Base-by-base conservation (phyloP, 2,329 filamentous ascomycete genomes). In the Zymoseptoria pseudotritici region DNA sequence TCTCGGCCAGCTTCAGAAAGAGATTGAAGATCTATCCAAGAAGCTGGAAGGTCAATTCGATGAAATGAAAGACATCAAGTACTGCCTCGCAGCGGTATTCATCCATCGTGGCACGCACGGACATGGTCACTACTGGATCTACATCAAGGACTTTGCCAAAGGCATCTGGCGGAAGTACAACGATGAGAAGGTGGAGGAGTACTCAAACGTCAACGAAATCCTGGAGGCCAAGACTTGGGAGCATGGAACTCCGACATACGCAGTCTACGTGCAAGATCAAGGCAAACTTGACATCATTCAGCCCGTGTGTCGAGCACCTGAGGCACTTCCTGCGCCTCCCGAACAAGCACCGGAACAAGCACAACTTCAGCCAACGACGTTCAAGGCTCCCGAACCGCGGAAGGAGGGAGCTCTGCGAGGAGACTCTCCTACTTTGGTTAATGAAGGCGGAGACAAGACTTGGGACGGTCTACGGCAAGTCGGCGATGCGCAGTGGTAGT, bases 61-160 rank as follows among this genome's bases (percentile, higher is more conserved):
- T 3, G 81, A 83, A 56, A 82, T 87, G 69, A 81, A 82, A 51
- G 78, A 84, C 24, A 78, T 90, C 53, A 83, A 87, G 10, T 99
- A 97, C 73, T 85, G 85, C 13, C 83, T 99, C 4, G 92, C 97
- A 67, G 90, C 93, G 0, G 89, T 97, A 31, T 96, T 99, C 70
- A 93, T 96, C 68, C 94, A 99, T 72, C 86, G 88, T 20, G 90
- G 90, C 31, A 79, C 80, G 8, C 69, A 73, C 1, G 69, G 70
- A 13, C 82, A 82, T 29, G 94, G 94, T 0, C 94, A 99, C 74
- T 99, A 97, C 76, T 97, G 91, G 87, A 91, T 97, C 52, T 97
- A 92, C 82, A 95, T 99, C 64, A 89, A 86, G 70, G 94, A 97
- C 76, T 96, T 96, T 73, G 83, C 87, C 65, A 83, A 85, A 53